phyloP scores from a whole-genome alignment of 768 basidiomycete genomes.

The Xanthoconium stramineum region DNA sequence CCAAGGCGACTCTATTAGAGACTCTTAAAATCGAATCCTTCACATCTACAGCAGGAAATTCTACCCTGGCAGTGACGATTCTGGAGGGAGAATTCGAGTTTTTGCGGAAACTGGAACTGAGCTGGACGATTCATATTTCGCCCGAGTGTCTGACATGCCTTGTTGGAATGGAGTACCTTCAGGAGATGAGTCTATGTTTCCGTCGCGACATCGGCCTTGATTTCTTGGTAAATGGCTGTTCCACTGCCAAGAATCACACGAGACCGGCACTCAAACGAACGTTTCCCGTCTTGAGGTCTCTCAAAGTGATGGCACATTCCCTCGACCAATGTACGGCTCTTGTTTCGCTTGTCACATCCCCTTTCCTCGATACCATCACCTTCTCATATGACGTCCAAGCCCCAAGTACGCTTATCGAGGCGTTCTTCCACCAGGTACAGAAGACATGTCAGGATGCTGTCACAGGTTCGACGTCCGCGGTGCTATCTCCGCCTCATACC shows the following conservation, averaged over 20 bases:
- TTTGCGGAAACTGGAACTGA: slow-evolving; percentile 25
- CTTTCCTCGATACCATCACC: slow-evolving; percentile 19
- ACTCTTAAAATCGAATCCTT: slow-evolving; percentile 24
- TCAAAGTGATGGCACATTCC: slow-evolving; percentile 23
- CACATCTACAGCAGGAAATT: slow-evolving; percentile 7
- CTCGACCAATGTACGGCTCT: slow-evolving; percentile 30
- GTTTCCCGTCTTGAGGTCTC: slow-evolving; percentile 22
- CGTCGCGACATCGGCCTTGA: slow-evolving; percentile 16
- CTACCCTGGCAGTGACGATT: slow-evolving; percentile 16
- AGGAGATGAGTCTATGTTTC: slow-evolving; percentile 22
- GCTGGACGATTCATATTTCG: slow-evolving; percentile 24
- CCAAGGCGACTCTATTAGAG: slow-evolving; percentile 18
- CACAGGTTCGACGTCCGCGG: background rate
- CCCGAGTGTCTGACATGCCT: slow-evolving; percentile 21
- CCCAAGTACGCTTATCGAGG: slow-evolving; percentile 13
- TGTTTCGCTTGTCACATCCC: slow-evolving; percentile 23
- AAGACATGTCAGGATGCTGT: slow-evolving; percentile 10
- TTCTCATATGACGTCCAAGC: slow-evolving; percentile 30
- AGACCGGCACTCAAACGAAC: background rate
- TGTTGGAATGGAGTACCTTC: slow-evolving; percentile 19
- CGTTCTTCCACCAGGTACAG: slow-evolving; percentile 25
- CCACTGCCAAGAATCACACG: background rate
- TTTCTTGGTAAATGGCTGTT: slow-evolving; percentile 12
- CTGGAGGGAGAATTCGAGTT: slow-evolving; percentile 14
- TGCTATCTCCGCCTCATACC: background rate